phyloP scores from a whole-genome alignment of 1,284 basidiomycete species.

The Malassezia obtusa region DNA sequence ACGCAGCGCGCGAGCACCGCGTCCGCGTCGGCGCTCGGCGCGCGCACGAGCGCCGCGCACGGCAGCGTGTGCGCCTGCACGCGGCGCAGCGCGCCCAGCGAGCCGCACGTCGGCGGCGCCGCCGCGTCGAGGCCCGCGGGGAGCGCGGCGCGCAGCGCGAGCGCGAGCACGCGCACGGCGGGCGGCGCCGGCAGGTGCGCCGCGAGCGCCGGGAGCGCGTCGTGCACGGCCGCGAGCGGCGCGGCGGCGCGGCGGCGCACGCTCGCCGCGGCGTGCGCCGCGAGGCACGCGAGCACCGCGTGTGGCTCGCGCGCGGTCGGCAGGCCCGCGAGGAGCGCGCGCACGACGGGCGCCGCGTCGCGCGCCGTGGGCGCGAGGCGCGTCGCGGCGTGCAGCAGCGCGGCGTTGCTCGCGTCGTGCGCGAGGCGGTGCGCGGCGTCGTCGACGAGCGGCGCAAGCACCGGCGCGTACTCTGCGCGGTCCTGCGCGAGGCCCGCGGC shows the following conservation, averaged over 20 bases:
- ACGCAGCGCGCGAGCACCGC: neutral
- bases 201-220: neutral
- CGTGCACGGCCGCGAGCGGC: neutral
- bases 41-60: neutral
- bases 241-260: neutral
- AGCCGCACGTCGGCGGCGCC: slow-evolving; percentile 3
- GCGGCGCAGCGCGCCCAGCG: neutral
- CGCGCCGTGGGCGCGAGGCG: neutral
- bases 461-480: neutral
- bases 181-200: neutral
- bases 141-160: neutral
- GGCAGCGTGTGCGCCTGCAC: neutral
- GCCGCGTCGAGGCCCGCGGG: slow-evolving; percentile 7
- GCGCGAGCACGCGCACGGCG: neutral
- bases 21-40: neutral
- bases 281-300: neutral
- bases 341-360: neutral
- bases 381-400: neutral
- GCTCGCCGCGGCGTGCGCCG: neutral
- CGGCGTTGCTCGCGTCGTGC: neutral
- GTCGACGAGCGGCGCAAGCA: slow-evolving; percentile 11
- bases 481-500: neutral
- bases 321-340: neutral
- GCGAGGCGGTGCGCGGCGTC: neutral
- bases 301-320: neutral